Conservation (phyloP, 192 early-diverging fungal species). For the Radiomyces spectabilis region DNA sequence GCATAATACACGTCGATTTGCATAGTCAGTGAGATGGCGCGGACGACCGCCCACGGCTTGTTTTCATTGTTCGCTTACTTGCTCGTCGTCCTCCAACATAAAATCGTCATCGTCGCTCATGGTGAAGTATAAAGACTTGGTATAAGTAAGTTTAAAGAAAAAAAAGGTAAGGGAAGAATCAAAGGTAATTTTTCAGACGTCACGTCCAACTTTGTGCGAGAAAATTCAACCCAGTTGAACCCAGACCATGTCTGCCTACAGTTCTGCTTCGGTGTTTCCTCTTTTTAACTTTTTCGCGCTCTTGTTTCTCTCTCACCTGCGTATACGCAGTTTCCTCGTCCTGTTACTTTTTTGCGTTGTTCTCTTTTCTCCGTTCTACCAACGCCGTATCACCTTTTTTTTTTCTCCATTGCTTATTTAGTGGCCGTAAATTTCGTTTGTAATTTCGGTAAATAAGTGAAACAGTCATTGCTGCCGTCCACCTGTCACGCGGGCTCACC, state of each 20-base stretch:
- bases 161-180: background rate
- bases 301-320: background rate
- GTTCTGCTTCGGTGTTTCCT: too few relatives aligned
- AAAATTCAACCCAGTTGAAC: background rate
- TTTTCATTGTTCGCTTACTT: constrained; percentile 13
- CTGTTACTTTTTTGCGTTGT: background rate
- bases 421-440: too few relatives aligned
- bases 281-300: background rate
- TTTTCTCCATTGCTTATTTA: too few relatives aligned
- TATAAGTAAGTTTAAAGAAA: background rate
- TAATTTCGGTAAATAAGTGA: too few relatives aligned
- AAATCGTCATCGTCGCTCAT: constrained; percentile 58
- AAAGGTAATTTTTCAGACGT: background rate
- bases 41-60: background rate
- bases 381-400: too few relatives aligned
- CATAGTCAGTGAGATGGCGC: too few relatives aligned
- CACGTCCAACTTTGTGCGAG: background rate
- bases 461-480: too few relatives aligned
- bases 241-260: too few relatives aligned
- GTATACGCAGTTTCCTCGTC: background rate
- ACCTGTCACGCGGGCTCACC: too few relatives aligned
- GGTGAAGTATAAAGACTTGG: background rate
- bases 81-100: constrained; percentile 55
- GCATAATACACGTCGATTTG: too few relatives aligned
- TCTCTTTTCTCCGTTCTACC: background rate